Evolutionary conservation across 2,329 filamentous ascomycete genomes (phyloP), one percentile per base, ranked within the genome.

Genomic region (Blastomyces gilchristii): DNA sequence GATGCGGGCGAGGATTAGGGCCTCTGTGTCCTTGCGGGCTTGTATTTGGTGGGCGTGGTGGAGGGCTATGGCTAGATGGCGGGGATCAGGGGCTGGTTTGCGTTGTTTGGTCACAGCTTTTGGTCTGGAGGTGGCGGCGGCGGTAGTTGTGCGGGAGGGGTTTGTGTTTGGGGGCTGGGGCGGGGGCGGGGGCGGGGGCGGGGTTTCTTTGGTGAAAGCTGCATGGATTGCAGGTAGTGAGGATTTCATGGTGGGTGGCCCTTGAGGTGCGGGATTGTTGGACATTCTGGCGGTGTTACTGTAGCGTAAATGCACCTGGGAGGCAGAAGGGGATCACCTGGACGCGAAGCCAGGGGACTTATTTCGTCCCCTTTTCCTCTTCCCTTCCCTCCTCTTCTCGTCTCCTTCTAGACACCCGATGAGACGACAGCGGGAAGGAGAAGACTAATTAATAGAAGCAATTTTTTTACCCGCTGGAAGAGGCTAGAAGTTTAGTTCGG

Each of bases 31-130:
- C 74, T 93, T 95, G 71, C 89, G 89, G 68, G 90, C 82, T 75
- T 96, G 89, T 60, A 97, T 86, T 62, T 90, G 84, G 68, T 83
- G 83, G 52, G 93, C 93, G 79, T 97, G 91, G 70, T 91, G 85
- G 64, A 94, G 78, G 59, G 91, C 93, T 63, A 90, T 82, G 64
- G 87, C 83, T 16, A 79, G 68, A 63, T 79, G 75, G 43, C 75
- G 77, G 14, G 76, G 63, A 78, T 81, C 70, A 78, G 78, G 67
- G n/a, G 67, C 67, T 56, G 80, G 70, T 66, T 76, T 71, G 64
- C 69, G 67, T 65, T 71, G 65, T 58, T 59, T 47, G 9, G 41
- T 4, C 37, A 28, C 18, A 1, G 18, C 25, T 43, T 34, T 58
- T 22, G 37, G 12, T 14, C n/a, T 25, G 5, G 57, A 22, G n/a